These are phyloP conservation scores for Globisporangium polare DNA, from an alignment of 352 stramenopile species.

Conservation along the genomic window DNA sequence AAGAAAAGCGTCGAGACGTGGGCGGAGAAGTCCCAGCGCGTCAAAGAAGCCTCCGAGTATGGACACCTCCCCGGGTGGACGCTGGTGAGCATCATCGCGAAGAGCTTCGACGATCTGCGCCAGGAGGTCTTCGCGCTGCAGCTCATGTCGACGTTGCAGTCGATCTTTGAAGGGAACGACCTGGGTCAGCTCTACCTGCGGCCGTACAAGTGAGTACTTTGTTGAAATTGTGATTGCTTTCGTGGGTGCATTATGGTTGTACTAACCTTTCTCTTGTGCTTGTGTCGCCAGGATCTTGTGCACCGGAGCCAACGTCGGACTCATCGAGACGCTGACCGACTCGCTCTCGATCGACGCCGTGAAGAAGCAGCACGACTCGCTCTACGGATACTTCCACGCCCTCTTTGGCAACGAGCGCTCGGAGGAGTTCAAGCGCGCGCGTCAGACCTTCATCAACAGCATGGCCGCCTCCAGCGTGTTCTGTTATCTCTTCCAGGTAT, in stretches of 20 bases:
- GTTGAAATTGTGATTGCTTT: not conserved
- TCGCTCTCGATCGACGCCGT: conserved; percentile 90
- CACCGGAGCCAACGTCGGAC: conserved; percentile 81
- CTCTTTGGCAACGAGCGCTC: conserved; percentile 65
- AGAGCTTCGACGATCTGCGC: conserved; percentile 37
- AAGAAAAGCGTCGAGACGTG: conserved; percentile 15
- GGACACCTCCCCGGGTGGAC: conserved; percentile 25
- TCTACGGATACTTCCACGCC: conserved; percentile 36
- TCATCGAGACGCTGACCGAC: conserved; percentile 92
- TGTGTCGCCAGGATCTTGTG: conserved; percentile 65
- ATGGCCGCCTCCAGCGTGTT: conserved; percentile 92
- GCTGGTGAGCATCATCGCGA: conserved; percentile 34
- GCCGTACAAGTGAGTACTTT: conserved; percentile 25
- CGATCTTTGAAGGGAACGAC: conserved; percentile 29
- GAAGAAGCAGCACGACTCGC: conserved; percentile 79
- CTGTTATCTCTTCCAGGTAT: conserved; percentile 91
- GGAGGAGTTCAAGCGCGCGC: conserved; percentile 58
- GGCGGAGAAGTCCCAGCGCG: conserved; percentile 14
- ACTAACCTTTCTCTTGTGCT: not conserved
- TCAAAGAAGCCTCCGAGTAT: conserved; percentile 21
- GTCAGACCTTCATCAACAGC: conserved; percentile 87
- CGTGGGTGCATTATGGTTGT: not conserved
- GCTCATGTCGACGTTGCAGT: conserved; percentile 24
- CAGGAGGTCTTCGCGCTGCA: conserved; percentile 40
- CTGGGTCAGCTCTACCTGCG: conserved; percentile 26